phyloP scores from a whole-genome alignment of 1,284 basidiomycete genomes.

The Cystobasidium pallidum region DNA sequence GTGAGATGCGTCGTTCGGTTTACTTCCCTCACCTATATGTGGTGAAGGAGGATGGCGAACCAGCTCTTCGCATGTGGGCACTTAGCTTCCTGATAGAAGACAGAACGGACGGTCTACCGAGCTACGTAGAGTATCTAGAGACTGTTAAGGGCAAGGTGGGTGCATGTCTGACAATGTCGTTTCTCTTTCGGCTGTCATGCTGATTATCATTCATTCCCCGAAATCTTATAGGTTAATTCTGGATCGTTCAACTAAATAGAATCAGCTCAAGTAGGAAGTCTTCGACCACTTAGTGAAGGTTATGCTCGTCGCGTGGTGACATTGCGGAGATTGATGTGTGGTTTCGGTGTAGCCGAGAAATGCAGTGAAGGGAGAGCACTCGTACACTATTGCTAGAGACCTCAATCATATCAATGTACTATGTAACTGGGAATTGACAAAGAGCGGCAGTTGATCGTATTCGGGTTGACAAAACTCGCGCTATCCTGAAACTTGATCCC shows the following conservation, averaged over 20 bases:
- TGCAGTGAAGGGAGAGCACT: too few relatives aligned
- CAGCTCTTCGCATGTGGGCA: conserved; percentile 89
- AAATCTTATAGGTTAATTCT: conserved; percentile 27
- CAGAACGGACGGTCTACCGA: conserved; percentile 88
- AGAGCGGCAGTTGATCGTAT: too few relatives aligned
- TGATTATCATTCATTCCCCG: not conserved
- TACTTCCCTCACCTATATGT: conserved; percentile 95
- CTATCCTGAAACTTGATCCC: too few relatives aligned
- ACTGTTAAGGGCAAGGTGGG: conserved; percentile 74
- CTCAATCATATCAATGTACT: too few relatives aligned
- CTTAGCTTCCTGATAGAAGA: conserved; percentile 93
- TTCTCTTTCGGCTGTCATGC: not conserved
- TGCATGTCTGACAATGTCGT: not conserved
- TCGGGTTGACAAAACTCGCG: too few relatives aligned
- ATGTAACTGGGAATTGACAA: too few relatives aligned
- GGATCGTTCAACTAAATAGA: conserved; percentile 38
- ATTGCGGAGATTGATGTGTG: too few relatives aligned
- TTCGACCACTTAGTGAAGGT: too few relatives aligned
- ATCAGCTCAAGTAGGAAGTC: not conserved
- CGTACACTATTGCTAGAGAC: too few relatives aligned
- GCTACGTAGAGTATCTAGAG: conserved; percentile 88
- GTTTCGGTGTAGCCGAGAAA: too few relatives aligned
- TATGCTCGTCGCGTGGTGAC: too few relatives aligned
- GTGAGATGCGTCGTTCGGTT: conserved; percentile 80
- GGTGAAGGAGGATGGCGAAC: conserved; percentile 98